Percentiles rank a stretch among this genome's conserved stretches.
phyloP scores from a whole-genome alignment of 2,329 filamentous ascomycete genomes.

The Pseudogymnoascus sp. region DNA sequence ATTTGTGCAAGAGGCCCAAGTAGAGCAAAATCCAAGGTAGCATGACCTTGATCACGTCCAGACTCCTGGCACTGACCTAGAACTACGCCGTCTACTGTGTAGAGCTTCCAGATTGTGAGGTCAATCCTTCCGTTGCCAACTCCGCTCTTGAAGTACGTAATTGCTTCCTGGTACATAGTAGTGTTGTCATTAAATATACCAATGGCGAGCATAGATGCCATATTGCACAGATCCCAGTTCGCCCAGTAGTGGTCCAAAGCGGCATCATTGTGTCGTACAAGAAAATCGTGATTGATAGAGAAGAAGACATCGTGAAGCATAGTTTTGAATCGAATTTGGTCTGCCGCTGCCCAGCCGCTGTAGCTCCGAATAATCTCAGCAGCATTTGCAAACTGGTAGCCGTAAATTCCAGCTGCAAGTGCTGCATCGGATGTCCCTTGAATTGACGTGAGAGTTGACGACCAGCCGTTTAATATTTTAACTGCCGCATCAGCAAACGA shows the following conservation, averaged over 20 bases:
- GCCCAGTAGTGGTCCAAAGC: constrained; percentile 22
- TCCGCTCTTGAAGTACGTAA: constrained; percentile 34
- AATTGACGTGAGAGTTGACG: constrained; percentile 27
- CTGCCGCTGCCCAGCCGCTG: constrained; percentile 24
- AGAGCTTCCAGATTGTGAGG: constrained; percentile 27
- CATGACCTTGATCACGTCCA: constrained; percentile 38
- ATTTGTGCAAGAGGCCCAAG: constrained; percentile 35
- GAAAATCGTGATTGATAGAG: constrained; percentile 32
- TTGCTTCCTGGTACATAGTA: constrained; percentile 32
- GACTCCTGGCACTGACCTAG: constrained; percentile 35
- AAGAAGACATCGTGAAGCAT: constrained; percentile 33
- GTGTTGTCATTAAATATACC: constrained; percentile 35
- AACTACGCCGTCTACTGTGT: constrained; percentile 24
- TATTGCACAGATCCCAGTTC: constrained; percentile 37
- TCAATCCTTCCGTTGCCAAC: constrained; percentile 31
- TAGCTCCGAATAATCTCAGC: constrained; percentile 35
- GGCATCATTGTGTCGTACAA: constrained; percentile 31
- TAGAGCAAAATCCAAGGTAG: constrained; percentile 32
- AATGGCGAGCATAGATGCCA: constrained; percentile 34
- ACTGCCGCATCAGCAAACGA: constrained; percentile 31
- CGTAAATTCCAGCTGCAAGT: constrained; percentile 36
- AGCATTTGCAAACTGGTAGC: constrained; percentile 39
- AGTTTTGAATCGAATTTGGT: constrained; percentile 20
- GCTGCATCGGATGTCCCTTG: constrained; percentile 30
- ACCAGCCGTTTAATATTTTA: constrained; percentile 33